Evolutionary conservation across 805 yeast species (phyloP), one percentile per base, ranked within the genome.

Genomic region (Saturnispora sanitii): DNA sequence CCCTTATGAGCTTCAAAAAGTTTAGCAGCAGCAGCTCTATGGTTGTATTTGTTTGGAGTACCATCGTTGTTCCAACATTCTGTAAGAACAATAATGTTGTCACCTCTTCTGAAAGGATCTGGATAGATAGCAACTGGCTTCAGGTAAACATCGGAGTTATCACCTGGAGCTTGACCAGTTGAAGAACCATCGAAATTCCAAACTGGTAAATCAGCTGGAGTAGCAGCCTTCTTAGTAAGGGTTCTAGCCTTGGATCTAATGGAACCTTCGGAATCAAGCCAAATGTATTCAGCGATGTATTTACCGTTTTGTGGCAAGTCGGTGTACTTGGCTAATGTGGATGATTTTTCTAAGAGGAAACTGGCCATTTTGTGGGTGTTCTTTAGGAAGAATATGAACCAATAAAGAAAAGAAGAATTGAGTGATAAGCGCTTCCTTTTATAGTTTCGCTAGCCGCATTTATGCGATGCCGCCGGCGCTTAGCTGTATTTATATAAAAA

Each of bases 171-270:
- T 73, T 92, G 98, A 54, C 82, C 87, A 40, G 98, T 92, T 26
- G 97, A 88, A 33, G 97, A 88, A 67, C 98, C 98, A 65, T 92
- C 98, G 57, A 92, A 92, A 75, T 92, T 92, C 98, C 98, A 92
- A 68, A 90, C 96, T 52, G 97, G 96, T 55, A 92, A 73, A 60
- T 92, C 94, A 47, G 82, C 90, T 41, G 86, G 68, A 28, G 82
- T 70, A 35, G 75, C 58, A 41, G 92, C 82, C 57, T 67, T 71
- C 66, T 77, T 75, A 56, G 56, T 57, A 51, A 92, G 70, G 43
- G 98, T 92, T 67, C 80, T 83, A 68, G 95, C 87, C 72, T 92
- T 92, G 47, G 96, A 85, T 71, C 98, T 84, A 56, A 87, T 64
- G 58, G 79, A 75, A 61, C 95, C 95, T 50, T 82, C 73, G 53